Percentiles rank a stretch among this genome's conserved stretches.
phyloP scores from a whole-genome alignment of 2,329 filamentous ascomycete species.

The Cladophialophora immunda region DNA sequence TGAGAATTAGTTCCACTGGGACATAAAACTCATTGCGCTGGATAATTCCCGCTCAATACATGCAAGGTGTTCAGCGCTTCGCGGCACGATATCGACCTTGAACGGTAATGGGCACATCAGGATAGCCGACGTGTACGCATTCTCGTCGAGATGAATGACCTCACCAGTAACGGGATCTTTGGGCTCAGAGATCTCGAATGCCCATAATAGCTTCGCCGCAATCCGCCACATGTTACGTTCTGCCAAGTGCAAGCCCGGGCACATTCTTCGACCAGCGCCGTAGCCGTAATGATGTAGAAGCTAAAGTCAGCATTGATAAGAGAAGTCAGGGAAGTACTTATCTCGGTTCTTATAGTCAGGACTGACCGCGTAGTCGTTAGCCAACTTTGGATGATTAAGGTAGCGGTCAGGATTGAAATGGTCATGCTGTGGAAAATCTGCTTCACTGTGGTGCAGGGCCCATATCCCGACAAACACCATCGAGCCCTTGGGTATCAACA shows the following conservation, averaged over 20 bases:
- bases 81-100: conserved; percentile 14
- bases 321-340: neutral
- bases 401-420: conserved; percentile 24
- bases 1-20: neutral
- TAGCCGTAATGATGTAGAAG: conserved; percentile 7
- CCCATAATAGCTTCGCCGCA: conserved; percentile 1
- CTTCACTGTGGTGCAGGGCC: conserved; percentile 22
- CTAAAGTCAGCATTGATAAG: neutral
- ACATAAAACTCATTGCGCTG: neutral
- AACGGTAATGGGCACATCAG: conserved; percentile 17
- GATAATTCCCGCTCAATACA: neutral
- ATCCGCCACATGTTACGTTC: conserved; percentile 10
- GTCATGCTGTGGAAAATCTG: conserved; percentile 10
- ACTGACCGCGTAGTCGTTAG: conserved; percentile 13
- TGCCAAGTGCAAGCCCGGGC: conserved; percentile 12
- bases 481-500: conserved; percentile 59
- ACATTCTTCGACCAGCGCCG: conserved; percentile 12
- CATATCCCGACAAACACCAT: conserved; percentile 42
- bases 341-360: conserved; percentile 5
- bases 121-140: conserved; percentile 18
- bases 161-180: conserved; percentile 10
- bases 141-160: conserved; percentile 15
- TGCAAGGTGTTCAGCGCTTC: conserved; percentile 8
- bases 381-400: conserved; percentile 18
- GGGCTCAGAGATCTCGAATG: conserved; percentile 13